Evolutionary conservation across 768 basidiomycete species (phyloP).

Genomic region (Suillus americanus): DNA sequence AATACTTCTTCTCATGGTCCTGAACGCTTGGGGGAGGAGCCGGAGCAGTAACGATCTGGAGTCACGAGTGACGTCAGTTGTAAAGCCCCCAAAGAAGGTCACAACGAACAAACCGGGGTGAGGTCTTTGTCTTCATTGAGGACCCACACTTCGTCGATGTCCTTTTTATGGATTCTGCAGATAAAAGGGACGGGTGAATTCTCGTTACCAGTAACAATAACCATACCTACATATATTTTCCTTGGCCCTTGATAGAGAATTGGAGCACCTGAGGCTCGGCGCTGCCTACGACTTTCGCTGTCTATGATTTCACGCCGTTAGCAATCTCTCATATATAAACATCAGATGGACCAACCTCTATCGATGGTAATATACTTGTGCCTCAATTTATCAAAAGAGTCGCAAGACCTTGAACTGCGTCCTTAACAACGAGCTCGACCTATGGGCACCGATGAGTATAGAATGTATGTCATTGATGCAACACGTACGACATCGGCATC

Average conservation of each 20-base stretch:
- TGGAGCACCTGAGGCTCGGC: background rate
- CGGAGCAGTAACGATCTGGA: background rate
- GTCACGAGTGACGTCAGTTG: background rate
- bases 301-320: background rate
- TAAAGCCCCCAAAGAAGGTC: background rate
- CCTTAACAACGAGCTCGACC: background rate
- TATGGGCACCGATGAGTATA: background rate
- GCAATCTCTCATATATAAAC: background rate
- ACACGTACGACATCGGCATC: background rate
- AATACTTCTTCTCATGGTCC: background rate
- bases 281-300: background rate
- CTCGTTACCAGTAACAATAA: background rate
- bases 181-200: background rate
- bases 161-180: background rate
- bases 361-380: background rate
- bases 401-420: background rate
- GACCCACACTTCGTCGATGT: background rate
- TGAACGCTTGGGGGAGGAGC: background rate
- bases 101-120: background rate
- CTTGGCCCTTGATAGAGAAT: background rate
- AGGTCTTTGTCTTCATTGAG: background rate
- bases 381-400: background rate
- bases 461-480: background rate
- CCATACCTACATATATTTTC: background rate
- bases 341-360: background rate